Base-by-base conservation (phyloP, 129 eudicot genomes). In the Arctium minus region DNA sequence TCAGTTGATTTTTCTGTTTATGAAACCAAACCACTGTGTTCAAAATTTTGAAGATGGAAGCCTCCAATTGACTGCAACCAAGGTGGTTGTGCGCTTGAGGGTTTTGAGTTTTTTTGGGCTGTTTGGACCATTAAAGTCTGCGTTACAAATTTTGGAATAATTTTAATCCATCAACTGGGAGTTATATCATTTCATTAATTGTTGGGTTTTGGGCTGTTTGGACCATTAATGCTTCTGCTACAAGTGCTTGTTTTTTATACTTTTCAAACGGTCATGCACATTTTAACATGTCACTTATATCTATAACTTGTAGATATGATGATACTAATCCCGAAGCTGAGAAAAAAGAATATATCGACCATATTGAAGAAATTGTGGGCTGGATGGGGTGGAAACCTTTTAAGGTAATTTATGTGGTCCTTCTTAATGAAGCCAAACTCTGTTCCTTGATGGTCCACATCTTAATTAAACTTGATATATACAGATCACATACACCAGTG, bases 331-430 rank as follows among this genome's bases (percentile, higher is more conserved):
- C 99, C 17, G 99, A 96, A 82, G 99, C 99, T 70, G 99, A 96
- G 84, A 96, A 96, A 89, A 90, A 93, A 83, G 99, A 96, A 87
- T 96, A 96, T 72, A 93, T 96, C 2, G 98, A 96, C 85, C 99
- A 96, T 86, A 96, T 96, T 50, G 86, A 93, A 90, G 99, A 96
- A 74, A 93, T 96, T 48, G 99, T 96, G 4, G 79, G 82, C 10
- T 96, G 99, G 99, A 96, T 96, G 98, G 99, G 99, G 36, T 96
- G 99, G 99, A 87, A 92, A 75, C 99, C 99, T 13, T 88, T 75
- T 56, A 93, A 96, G 98, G 99, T 96, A 90, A 50, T 37, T 13
- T 38, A 42, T 50, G 22, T 27, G 6, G 50, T 5, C 48, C 36
- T 27, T 5, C 42, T 27, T 48, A 40, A 27, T 70, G 37, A 50